These are phyloP conservation scores for Vaccinium corymbosum DNA, from an alignment of 148 eudicot genomes.

Conservation along the genomic window DNA sequence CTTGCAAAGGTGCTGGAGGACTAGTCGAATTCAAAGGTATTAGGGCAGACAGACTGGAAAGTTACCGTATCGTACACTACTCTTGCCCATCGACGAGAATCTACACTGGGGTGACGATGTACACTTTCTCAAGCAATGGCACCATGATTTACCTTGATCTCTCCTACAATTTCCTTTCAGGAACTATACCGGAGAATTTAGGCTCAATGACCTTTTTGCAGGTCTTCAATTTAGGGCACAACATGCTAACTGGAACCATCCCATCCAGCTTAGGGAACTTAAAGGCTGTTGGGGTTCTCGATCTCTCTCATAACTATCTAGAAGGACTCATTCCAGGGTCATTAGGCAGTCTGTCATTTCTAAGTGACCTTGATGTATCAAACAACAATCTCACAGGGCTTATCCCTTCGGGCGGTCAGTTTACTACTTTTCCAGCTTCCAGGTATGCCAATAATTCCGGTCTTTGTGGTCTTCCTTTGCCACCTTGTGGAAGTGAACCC, in stretches of 20 bases:
- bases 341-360: conserved; percentile 41
- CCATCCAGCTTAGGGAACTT: conserved; percentile 45
- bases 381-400: conserved; percentile 46
- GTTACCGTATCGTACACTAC: conserved; percentile 40
- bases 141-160: conserved; percentile 54
- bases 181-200: conserved; percentile 35
- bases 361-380: conserved; percentile 51
- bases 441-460: conserved; percentile 50
- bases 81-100: conserved; percentile 47
- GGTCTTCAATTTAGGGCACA: conserved; percentile 53
- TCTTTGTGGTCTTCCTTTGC: conserved; percentile 52
- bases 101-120: conserved; percentile 41
- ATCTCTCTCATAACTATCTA: conserved; percentile 44
- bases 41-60: conserved; percentile 33
- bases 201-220: conserved; percentile 44
- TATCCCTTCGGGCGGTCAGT: conserved; percentile 50
- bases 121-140: conserved; percentile 44
- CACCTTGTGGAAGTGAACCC: conserved; percentile 35
- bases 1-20: conserved; percentile 54
- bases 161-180: conserved; percentile 45
- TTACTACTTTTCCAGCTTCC: conserved; percentile 48
- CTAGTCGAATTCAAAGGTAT: conserved; percentile 49
- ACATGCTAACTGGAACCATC: conserved; percentile 35
- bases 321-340: conserved; percentile 49
- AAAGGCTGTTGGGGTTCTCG: conserved; percentile 42